These are phyloP conservation scores for Imleria badia DNA, from an alignment of 768 basidiomycete species.

Conservation along the genomic window DNA sequence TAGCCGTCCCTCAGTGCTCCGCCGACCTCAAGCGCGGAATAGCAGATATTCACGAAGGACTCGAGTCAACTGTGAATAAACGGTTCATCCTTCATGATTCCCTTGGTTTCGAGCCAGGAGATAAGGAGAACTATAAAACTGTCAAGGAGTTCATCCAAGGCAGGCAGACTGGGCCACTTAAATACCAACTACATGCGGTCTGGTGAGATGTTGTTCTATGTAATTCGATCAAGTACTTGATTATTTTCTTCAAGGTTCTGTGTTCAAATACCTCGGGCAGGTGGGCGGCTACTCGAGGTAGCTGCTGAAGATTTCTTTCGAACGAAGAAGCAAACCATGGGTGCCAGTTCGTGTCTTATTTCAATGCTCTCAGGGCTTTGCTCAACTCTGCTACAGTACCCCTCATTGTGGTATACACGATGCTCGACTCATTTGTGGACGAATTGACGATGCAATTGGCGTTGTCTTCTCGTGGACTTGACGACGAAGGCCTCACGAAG, in stretches of 20 bases:
- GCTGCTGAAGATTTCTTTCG: slow-evolving; percentile 1
- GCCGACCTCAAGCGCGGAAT: background rate
- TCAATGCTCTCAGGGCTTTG: background rate
- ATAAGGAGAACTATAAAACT: background rate
- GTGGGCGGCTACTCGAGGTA: background rate
- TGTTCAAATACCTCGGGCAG: background rate
- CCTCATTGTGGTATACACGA: background rate
- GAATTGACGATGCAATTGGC: background rate
- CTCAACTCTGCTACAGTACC: background rate
- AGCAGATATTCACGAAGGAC: background rate
- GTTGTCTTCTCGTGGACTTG: background rate
- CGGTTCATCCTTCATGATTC: background rate
- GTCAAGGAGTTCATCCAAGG: background rate
- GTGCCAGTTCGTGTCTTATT: background rate
- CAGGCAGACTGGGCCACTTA: background rate
- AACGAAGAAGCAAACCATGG: background rate
- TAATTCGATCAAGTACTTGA: background rate
- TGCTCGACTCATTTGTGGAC: background rate
- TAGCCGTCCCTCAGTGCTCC: background rate
- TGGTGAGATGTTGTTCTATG: background rate
- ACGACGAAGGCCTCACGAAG: background rate
- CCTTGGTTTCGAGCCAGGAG: slow-evolving; percentile 3
- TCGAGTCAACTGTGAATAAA: background rate
- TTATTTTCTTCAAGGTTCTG: background rate
- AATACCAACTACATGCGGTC: background rate